Evolutionary conservation across 139 green algal species (phyloP).

Genomic region (Micromonas pusilla): DNA sequence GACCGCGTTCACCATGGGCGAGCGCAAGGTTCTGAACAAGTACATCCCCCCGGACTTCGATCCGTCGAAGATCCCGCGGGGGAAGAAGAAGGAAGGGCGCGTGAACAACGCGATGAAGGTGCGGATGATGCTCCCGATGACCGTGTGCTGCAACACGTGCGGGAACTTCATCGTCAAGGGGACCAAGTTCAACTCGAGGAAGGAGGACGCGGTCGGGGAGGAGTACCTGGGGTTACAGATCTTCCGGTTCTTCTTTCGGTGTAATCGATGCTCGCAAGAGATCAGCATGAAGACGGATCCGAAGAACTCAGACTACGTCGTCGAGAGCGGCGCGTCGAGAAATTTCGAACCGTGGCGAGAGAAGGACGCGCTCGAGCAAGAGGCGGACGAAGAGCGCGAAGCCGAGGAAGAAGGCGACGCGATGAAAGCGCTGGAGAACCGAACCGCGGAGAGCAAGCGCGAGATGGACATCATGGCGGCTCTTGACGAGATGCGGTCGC

Average conservation of each 20-base stretch:
- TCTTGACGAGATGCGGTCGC: slow-evolving; percentile 14
- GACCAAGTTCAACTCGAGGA: slow-evolving; percentile 97
- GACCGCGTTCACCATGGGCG: slow-evolving; percentile 52
- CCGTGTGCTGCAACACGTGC: slow-evolving; percentile 87
- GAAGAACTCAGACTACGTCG: slow-evolving; percentile 82
- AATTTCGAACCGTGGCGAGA: slow-evolving; percentile 80
- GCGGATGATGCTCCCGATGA: slow-evolving; percentile 97
- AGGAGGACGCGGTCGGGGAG: slow-evolving; percentile 86
- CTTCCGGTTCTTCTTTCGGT: slow-evolving; percentile 93
- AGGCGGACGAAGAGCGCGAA: not conserved
- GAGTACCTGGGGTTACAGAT: slow-evolving; percentile 89
- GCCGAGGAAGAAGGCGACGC: slow-evolving; percentile 18
- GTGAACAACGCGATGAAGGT: slow-evolving; percentile 43
- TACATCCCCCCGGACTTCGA: slow-evolving; percentile 56
- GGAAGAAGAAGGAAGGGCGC: slow-evolving; percentile 24
- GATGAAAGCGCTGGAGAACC: slow-evolving; percentile 20
- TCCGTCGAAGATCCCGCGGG: slow-evolving; percentile 66
- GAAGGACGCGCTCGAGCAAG: not conserved
- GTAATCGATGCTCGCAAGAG: slow-evolving; percentile 81
- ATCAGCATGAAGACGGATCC: slow-evolving; percentile 97
- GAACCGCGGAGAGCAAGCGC: slow-evolving; percentile 6
- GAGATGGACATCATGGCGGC: slow-evolving; percentile 26
- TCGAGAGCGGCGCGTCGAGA: slow-evolving; percentile 77
- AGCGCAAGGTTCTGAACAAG: slow-evolving; percentile 74
- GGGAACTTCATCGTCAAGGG: slow-evolving; percentile 97